Conservation (phyloP, 441 rosid species). For the Jatropha podagrica region DNA sequence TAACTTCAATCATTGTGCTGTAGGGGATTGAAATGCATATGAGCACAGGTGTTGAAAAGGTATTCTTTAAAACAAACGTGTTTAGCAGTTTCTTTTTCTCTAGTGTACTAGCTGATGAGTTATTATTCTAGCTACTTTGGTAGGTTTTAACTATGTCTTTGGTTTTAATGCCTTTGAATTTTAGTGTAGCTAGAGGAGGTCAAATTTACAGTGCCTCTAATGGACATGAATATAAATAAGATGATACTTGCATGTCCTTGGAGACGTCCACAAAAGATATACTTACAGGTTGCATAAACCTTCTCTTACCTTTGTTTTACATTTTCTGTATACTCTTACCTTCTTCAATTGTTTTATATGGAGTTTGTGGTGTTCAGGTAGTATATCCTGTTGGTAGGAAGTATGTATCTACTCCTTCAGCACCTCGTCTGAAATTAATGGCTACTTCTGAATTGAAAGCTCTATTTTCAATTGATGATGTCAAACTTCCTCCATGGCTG, state of each 20-base stretch:
- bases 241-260: slow-evolving; percentile 87
- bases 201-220: slow-evolving; percentile 80
- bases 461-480: slow-evolving; percentile 76
- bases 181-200: slow-evolving; percentile 92
- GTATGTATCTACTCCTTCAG: slow-evolving; percentile 64
- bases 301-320: slow-evolving; percentile 17
- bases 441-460: slow-evolving; percentile 68
- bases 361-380: slow-evolving; percentile 43
- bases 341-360: slow-evolving; percentile 17
- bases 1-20: slow-evolving; percentile 14
- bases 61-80: slow-evolving; percentile 36
- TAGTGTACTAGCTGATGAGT: background rate
- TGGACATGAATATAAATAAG: slow-evolving; percentile 74
- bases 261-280: slow-evolving; percentile 83
- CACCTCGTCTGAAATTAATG: slow-evolving; percentile 82
- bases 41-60: slow-evolving; percentile 86
- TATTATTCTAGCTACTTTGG: too few species aligned
- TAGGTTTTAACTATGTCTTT: slow-evolving; percentile 27
- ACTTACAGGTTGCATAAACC: slow-evolving; percentile 63
- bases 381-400: slow-evolving; percentile 77
- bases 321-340: background rate
- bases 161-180: slow-evolving; percentile 56
- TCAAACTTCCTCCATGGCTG: slow-evolving; percentile 91
- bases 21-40: slow-evolving; percentile 94
- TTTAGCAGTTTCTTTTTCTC: slow-evolving; percentile 8